Base-by-base conservation (phyloP, 148 eudicot species). In the Bassia scoparia region DNA sequence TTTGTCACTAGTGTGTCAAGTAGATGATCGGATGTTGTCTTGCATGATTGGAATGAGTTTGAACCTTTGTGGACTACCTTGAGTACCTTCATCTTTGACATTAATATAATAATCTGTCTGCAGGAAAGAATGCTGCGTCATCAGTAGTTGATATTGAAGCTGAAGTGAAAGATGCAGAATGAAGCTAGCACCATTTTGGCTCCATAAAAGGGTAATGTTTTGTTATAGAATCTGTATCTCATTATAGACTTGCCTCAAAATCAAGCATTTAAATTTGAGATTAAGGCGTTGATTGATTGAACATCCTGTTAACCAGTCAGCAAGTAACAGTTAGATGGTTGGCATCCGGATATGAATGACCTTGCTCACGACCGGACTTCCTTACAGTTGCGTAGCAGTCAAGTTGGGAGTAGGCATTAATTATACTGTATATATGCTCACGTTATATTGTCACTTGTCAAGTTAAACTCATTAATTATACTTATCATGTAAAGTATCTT, bases 101-200 rank as follows among this genome's bases (percentile, higher is more conserved):
- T 7, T 41, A 4, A 41, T 23, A 18, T 65, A 20, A 34, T 35
- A 49, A 48, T 62, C 66, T 33, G 35, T 81, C 49, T 48, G 65
- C 91, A 92, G 96, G 81, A 76, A 88, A 83, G 68, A 68, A 81
- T 49, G 75, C 84, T 33, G 80, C 92, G 7, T 54, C 59, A 38
- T 68, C 78, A 38, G 75, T 89, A 66, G 90, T 92, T 41, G 97
- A 92, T 77, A 73, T 92, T 73, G 97, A 92, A 84, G 97, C 97
- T 63, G 97, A 92, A 76, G 76, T 92, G 20, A 86, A 70, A 76
- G 97, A 92, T 71, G 86, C 78, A 20, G 97, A 92, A 21, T 92
- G 84, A 89, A 77, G 55, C 43, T 50, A 61, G 31, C 62, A n/a
- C 38, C 46, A 23, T 8, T 43, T 21, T 58, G 27, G 62, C 3